Evolutionary conservation across 495 filamentous ascomycete genomes (phyloP).

Genomic region (Neurospora terricola): DNA sequence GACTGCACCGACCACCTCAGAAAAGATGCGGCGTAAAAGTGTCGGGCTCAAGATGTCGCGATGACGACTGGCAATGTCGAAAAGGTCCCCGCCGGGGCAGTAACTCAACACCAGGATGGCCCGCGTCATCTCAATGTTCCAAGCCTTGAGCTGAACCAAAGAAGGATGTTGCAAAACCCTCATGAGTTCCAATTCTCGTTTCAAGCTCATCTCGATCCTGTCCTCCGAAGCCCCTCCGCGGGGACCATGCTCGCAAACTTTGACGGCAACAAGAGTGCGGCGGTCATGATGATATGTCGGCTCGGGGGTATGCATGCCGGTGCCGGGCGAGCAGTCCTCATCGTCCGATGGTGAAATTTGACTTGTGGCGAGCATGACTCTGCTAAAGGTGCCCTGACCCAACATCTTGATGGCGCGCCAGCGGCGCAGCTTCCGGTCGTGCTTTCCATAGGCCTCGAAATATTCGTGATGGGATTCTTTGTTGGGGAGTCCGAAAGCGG

Average conservation of each 20-base stretch:
- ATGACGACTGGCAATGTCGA: slow-evolving; percentile 73
- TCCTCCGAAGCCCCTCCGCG: slow-evolving; percentile 83
- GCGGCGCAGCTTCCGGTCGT: slow-evolving; percentile 45
- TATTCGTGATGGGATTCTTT: slow-evolving; percentile 39
- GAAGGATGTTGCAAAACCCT: slow-evolving; percentile 79
- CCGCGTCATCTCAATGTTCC: slow-evolving; percentile 67
- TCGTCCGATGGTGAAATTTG: slow-evolving; percentile 32
- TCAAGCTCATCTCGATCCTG: slow-evolving; percentile 80
- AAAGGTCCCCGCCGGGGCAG: slow-evolving; percentile 88
- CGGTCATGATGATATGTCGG: slow-evolving; percentile 20
- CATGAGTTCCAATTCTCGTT: slow-evolving; percentile 90
- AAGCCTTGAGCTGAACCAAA: slow-evolving; percentile 79
- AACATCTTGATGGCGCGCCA: slow-evolving; percentile 73
- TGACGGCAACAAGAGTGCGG: slow-evolving; percentile 75
- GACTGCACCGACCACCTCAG: slow-evolving; percentile 78
- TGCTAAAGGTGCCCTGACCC: slow-evolving; percentile 92
- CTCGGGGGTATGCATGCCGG: slow-evolving; percentile 10
- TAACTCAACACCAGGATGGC: slow-evolving; percentile 83
- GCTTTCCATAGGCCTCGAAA: slow-evolving; percentile 51
- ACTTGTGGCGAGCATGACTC: slow-evolving; percentile 75
- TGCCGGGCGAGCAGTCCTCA: slow-evolving; percentile 26
- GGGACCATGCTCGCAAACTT: slow-evolving; percentile 89
- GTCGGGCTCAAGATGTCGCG: slow-evolving; percentile 52
- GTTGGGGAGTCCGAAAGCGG: slow-evolving; percentile 19
- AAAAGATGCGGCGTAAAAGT: slow-evolving; percentile 76